Conservation (phyloP, 2,329 filamentous ascomycete genomes). For the Pseudofabraea citricarpa region DNA sequence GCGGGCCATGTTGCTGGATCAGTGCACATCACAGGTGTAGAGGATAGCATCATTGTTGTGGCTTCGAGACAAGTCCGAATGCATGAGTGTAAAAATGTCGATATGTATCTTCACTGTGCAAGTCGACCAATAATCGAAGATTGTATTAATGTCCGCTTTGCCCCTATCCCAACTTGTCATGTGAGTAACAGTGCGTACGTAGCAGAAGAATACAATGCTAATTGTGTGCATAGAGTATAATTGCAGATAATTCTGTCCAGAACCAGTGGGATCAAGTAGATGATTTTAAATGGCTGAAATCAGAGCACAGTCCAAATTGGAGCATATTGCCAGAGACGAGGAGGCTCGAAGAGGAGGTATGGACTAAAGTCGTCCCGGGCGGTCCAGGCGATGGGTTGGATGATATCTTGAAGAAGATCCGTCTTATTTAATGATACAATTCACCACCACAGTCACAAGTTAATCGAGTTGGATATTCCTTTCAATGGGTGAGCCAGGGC, state of each 20-base stretch:
- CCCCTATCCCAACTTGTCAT: conserved; percentile 65
- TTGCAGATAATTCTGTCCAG: conserved; percentile 24
- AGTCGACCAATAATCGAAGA: conserved; percentile 94
- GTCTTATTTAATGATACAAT: too few species aligned
- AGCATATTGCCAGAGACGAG: conserved; percentile 57
- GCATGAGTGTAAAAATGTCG: conserved; percentile 77
- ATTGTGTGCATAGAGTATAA: conserved; percentile 15
- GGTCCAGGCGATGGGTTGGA: conserved; percentile 56
- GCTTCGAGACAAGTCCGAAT: conserved; percentile 85
- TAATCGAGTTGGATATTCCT: too few species aligned
- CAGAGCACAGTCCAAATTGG: conserved; percentile 86
- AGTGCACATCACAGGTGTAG: conserved; percentile 74
- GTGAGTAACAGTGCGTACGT: conserved; percentile 43
- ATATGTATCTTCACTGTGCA: conserved; percentile 76
- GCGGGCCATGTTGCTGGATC: conserved; percentile 76
- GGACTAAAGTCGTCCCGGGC: conserved; percentile 64
- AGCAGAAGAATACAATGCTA: too few species aligned
- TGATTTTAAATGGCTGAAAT: conserved; percentile 96
- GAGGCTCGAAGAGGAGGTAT: conserved; percentile 57
- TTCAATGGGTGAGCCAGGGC: too few species aligned
- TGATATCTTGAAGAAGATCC: conserved; percentile 56
- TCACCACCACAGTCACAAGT: too few species aligned
- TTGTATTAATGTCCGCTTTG: conserved; percentile 73
- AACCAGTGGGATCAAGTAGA: conserved; percentile 90
- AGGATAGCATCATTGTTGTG: conserved; percentile 71